Evolutionary conservation across 352 stramenopile species (phyloP).

Genomic region (Peronosclerospora sorghi): DNA sequence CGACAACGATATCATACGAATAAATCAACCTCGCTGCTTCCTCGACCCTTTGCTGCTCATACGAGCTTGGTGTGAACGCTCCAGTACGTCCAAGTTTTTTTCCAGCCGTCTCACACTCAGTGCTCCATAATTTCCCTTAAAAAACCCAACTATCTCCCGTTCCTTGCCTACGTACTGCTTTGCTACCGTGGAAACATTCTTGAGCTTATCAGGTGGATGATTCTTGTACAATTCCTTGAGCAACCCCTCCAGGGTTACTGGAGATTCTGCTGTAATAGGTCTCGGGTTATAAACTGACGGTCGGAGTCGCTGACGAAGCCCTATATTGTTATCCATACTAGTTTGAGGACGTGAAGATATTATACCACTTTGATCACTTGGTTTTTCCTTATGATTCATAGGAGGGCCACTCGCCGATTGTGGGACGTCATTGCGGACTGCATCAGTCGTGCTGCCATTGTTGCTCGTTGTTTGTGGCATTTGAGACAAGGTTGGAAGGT

Average conservation of each 20-base stretch:
- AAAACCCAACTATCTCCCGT: slow-evolving; percentile 38
- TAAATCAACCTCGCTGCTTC: slow-evolving; percentile 20
- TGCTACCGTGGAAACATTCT: slow-evolving; percentile 45
- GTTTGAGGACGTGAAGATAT: background rate
- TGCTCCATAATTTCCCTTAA: slow-evolving; percentile 65
- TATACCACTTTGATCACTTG: background rate
- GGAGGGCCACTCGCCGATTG: slow-evolving; percentile 1
- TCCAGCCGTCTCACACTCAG: slow-evolving; percentile 65
- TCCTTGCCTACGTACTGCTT: slow-evolving; percentile 57
- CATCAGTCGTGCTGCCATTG: background rate
- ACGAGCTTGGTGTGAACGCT: slow-evolving; percentile 8
- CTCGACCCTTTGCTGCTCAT: slow-evolving; percentile 4
- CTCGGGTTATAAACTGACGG: slow-evolving; percentile 2
- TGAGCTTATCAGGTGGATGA: slow-evolving; percentile 64
- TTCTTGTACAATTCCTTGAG: slow-evolving; percentile 63
- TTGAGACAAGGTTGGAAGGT: slow-evolving; percentile 2
- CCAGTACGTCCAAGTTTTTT: slow-evolving; percentile 36
- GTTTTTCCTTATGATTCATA: slow-evolving; percentile 2
- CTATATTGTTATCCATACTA: slow-evolving; percentile 8
- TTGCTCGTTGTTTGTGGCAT: background rate
- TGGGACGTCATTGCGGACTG: background rate
- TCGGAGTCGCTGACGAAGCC: slow-evolving; percentile 19
- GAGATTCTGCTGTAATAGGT: slow-evolving; percentile 1
- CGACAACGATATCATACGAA: slow-evolving; percentile 18
- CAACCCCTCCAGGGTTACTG: slow-evolving; percentile 38